phyloP scores from a whole-genome alignment of 768 basidiomycete genomes.

The Mycena kentingensis region DNA sequence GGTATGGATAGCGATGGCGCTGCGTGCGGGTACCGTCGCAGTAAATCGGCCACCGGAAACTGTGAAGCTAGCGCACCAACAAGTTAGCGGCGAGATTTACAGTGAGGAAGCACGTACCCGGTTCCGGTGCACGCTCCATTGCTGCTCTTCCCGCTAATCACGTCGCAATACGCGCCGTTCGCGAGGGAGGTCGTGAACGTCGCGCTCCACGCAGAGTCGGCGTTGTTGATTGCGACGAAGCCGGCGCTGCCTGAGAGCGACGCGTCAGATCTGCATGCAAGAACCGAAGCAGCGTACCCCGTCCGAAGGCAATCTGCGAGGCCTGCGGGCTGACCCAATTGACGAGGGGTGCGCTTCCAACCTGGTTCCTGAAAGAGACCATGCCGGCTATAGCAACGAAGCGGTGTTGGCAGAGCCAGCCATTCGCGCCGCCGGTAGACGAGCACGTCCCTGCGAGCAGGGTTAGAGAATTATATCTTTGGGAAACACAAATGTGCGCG shows the following conservation, averaged over 20 bases:
- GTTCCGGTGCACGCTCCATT: constrained; percentile 51
- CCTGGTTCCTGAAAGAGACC: constrained; percentile 62
- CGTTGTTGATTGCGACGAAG: constrained; percentile 71
- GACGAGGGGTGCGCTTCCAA: constrained; percentile 49
- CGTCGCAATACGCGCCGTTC: constrained; percentile 64
- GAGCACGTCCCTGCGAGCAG: too few relatives aligned
- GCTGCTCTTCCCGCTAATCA: constrained; percentile 49
- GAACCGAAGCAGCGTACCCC: too few relatives aligned
- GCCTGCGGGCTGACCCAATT: constrained; percentile 61
- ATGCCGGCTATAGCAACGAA: constrained; percentile 59
- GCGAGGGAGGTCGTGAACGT: constrained; percentile 62
- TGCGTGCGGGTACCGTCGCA: constrained; percentile 51
- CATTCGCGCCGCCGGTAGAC: constrained; percentile 48
- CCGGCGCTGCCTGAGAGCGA: constrained; percentile 56
- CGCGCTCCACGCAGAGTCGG: constrained; percentile 53
- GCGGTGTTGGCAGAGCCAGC: constrained; percentile 70
- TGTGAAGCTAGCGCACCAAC: constrained; percentile 38
- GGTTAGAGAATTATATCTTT: too few relatives aligned
- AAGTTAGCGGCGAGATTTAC: background rate
- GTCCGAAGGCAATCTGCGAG: constrained; percentile 66
- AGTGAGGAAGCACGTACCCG: constrained; percentile 38
- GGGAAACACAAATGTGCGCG: too few relatives aligned
- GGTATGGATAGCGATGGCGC: constrained; percentile 59
- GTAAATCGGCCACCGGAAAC: constrained; percentile 54
- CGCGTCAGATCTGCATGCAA: too few relatives aligned